Percentiles rank a stretch among this genome's conserved stretches.
phyloP scores from a whole-genome alignment of 176 grass and related monocot genomes.

The Oryza rufipogon region DNA sequence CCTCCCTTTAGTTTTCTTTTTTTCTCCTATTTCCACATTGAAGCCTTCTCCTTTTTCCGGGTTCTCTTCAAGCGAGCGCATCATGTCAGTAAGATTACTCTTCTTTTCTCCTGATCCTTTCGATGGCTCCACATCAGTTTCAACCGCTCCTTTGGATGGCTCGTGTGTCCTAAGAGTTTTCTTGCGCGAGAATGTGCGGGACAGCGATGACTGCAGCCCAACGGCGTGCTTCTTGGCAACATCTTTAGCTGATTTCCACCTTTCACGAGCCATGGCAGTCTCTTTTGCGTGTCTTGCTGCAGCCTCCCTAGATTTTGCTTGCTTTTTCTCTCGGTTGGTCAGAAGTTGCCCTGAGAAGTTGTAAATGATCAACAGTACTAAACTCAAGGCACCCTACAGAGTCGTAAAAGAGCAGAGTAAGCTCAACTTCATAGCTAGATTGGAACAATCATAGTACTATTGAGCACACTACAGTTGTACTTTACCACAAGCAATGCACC shows the following conservation, averaged over 20 bases:
- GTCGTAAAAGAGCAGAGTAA: not conserved
- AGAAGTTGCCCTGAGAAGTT: constrained; percentile 94
- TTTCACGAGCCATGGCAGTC: constrained; percentile 67
- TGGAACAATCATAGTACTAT: constrained; percentile 26
- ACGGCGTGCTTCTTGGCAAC: constrained; percentile 77
- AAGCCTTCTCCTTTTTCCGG: constrained; percentile 64
- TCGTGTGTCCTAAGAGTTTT: constrained; percentile 51
- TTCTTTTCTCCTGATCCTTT: constrained; percentile 38
- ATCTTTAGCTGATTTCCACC: constrained; percentile 92
- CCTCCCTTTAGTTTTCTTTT: constrained; percentile 71
- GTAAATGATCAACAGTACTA: constrained; percentile 81
- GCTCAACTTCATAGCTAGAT: constrained; percentile 8
- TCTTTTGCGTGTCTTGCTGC: constrained; percentile 74
- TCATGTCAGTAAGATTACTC: constrained; percentile 62
- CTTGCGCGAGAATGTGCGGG: constrained; percentile 86
- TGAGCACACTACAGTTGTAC: constrained; percentile 12
- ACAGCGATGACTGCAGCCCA: constrained; percentile 61
- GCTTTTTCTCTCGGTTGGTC: constrained; percentile 75
- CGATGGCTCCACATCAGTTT: constrained; percentile 22
- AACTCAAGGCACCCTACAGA: constrained; percentile 64
- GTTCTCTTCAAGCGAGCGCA: constrained; percentile 66
- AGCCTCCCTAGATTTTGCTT: constrained; percentile 90
- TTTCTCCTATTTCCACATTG: constrained; percentile 69
- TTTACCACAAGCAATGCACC: constrained; percentile 77
- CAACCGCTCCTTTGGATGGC: constrained; percentile 39